Base-by-base conservation (phyloP, 2,329 filamentous ascomycete species). In the Trichophyton rubrum region DNA sequence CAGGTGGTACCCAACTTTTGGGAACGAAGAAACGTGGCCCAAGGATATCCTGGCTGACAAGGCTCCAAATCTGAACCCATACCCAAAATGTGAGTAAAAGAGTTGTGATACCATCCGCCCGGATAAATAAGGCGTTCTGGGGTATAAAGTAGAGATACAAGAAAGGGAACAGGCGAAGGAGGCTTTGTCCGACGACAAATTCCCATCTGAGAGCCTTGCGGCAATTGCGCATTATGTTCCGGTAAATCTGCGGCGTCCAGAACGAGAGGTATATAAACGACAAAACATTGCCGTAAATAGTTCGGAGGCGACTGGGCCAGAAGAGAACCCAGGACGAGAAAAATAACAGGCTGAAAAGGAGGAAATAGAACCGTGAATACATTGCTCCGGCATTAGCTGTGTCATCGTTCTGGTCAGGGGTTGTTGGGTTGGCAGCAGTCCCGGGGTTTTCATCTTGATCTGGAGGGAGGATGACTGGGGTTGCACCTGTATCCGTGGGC, bases 201-300 rank as follows among this genome's bases (percentile, higher is more conserved):
- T 88, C 87, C 90, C 91, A 96, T 2, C 86, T 82, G n/a, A 97
- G 79, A 0, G 92, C 91, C 67, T 88, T 89, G 45, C 91, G 89
- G 72, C 90, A 96, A 74, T 96, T 96, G 59, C 92, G 88, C 73
- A 89, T 84, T 59, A 88, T 80, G 71, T 99, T 99, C 64, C 93
- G 88, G 69, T 88, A 83, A 66, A 97, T 95, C 72, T 99, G 93
- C 0, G 93, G 92, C 0, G 85, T 71, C 92, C 92, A 97, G 70
- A 96, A 86, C 20, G 91, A 96, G 51, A 96, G 82, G 70, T 96
- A 96, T 59, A 82, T 65, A 67, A 92, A 84, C 1, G 83, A 80
- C 22, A 95, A 75, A 2, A 79, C 64, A 69, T 91, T 79, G 63
- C 79, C 79, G 71, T 84, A 86, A 47, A 79, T 70, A 2, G 77